Base-by-base conservation (phyloP, 1,284 basidiomycete genomes). In the Mycena citricolor region DNA sequence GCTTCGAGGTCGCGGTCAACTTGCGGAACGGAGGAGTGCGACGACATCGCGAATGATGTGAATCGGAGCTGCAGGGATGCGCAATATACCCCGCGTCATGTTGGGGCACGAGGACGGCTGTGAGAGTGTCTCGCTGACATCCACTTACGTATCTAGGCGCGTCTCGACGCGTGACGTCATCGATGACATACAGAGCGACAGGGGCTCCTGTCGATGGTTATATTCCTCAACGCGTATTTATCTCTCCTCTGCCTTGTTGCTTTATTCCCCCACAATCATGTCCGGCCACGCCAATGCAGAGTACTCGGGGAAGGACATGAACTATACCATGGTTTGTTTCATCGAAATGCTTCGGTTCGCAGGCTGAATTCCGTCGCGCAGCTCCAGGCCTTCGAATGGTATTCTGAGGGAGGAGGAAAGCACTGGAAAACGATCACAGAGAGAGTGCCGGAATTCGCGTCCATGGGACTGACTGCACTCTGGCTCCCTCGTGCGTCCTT, bases 391-490 rank as follows among this genome's bases (percentile, higher is more conserved):
- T 67, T 67, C 39, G 66, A 67, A 44, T 67, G 66, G 66, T 67
- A 70, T 52, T 52, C 58, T 12, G 60, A 63, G 21, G 70, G 67
- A 11, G 66, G 62, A 13, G 73, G 73, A 21, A 63, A 60, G 13
- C 71, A 73, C 49, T 97, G 91, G 90, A 78, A 82, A 53, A 82
- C 89, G 64, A 79, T 94, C 42, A 81, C 85, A 57, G 61, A 63
- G 4, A 83, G 94, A 57, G 69, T 86, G 8, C 80, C 87, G 14
- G 67, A 66, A 23, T 75, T 97, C 20, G 79, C 79, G 12, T 73
- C 79, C 22, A 76, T 92, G 56, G 94, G 94, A 24, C 78, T 95
- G 56, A 94, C 92, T 0, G 85, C 86, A 58, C 74, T 81, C 12
- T 90, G 86, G 93, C 73, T 76, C 46, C 90, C 81, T 26, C 87